phyloP scores from a whole-genome alignment of 1,139 yeast genomes.

The Geotrichum fermentans region DNA sequence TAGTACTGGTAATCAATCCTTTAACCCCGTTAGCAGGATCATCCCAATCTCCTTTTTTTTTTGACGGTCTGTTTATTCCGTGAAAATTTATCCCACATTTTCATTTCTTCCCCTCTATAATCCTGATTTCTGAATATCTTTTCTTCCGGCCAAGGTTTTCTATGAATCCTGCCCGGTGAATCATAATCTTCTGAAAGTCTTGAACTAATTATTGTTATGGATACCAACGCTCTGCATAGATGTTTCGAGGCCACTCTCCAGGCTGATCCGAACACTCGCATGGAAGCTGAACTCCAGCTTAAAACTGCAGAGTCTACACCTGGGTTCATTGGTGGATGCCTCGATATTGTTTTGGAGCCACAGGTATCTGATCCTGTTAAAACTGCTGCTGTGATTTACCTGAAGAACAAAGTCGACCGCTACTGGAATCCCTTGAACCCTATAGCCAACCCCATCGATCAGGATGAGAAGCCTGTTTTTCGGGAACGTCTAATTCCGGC shows the following conservation, averaged over 20 bases:
- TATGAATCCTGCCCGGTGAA: background rate
- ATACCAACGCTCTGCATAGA: constrained; percentile 58
- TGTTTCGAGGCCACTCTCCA: constrained; percentile 80
- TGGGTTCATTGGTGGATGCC: constrained; percentile 80
- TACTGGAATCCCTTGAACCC: constrained; percentile 50
- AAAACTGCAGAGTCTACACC: constrained; percentile 51
- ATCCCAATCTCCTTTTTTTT: too few species aligned
- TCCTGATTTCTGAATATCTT: background rate
- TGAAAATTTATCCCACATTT: background rate
- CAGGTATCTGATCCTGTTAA: constrained; percentile 55
- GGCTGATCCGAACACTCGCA: constrained; percentile 58
- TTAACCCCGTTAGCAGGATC: background rate
- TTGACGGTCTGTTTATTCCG: too few species aligned
- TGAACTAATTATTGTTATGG: too few species aligned
- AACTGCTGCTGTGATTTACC: constrained; percentile 79
- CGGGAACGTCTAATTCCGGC: constrained; percentile 55
- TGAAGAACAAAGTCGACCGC: constrained; percentile 70
- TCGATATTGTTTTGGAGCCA: constrained; percentile 61
- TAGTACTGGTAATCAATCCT: background rate
- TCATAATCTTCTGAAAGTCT: too few species aligned
- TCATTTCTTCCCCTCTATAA: background rate
- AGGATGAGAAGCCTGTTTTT: constrained; percentile 67
- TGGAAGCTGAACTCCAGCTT: constrained; percentile 65
- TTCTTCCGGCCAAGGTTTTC: background rate
- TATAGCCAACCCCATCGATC: constrained; percentile 43